A percentile compares a stretch with the other conserved stretches of the same genome.
phyloP scores from a whole-genome alignment of 257 asterid species.

The Phtheirospermum japonicum region DNA sequence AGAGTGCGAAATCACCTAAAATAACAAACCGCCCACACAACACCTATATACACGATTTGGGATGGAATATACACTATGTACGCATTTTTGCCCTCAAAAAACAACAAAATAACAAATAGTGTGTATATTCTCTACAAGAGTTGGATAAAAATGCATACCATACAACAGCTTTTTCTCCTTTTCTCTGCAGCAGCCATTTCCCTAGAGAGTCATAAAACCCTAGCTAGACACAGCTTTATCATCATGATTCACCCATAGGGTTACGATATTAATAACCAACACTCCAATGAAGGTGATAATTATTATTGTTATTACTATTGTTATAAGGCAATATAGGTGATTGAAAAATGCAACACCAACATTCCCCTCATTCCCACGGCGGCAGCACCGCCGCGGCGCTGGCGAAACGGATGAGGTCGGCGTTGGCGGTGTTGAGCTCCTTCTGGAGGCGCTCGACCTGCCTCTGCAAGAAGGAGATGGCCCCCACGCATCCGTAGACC shows the following conservation, averaged over 20 bases:
- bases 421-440: conserved; percentile 59
- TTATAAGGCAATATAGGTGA: conserved; percentile 19
- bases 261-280: not conserved
- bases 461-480: conserved; percentile 53
- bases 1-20: too few species aligned
- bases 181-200: too few species aligned
- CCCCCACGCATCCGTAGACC: conserved; percentile 62
- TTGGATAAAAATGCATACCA: conserved; percentile 16
- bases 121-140: not conserved
- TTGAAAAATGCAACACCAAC: conserved; percentile 35
- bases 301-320: conserved; percentile 1
- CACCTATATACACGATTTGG: too few species aligned
- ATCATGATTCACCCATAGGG: too few species aligned
- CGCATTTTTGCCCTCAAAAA: too few species aligned
- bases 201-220: conserved; percentile 33
- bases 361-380: conserved; percentile 14
- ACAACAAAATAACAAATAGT: too few species aligned
- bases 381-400: conserved; percentile 7
- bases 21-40: too few species aligned
- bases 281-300: conserved; percentile 39
- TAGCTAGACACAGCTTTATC: conserved; percentile 34
- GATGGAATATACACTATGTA: too few species aligned
- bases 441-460: conserved; percentile 66
- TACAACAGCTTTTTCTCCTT: too few species aligned
- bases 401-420: conserved; percentile 46